Evolutionary conservation across 1,284 basidiomycete species (phyloP), one percentile per base, ranked within the genome.

Genomic region (Ganoderma multipileum): DNA sequence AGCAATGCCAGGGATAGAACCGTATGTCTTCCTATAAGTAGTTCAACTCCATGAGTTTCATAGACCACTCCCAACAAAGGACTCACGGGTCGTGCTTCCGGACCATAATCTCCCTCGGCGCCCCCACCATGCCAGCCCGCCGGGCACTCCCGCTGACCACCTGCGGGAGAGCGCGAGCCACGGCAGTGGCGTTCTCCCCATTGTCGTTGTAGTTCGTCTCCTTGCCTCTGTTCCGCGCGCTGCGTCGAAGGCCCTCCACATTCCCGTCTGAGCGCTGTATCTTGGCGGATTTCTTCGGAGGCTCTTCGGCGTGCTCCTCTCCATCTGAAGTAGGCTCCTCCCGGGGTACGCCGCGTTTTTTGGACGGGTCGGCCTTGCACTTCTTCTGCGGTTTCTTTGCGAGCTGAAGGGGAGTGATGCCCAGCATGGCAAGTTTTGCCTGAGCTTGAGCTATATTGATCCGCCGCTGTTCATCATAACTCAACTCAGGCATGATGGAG

Each of bases 1-100:
- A n/a, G 84, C 81, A 30, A 95, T 78, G 9, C 85, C 91, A n/a
- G 92, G 92, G 69, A 95, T 95, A 44, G 81, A 71, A 0, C 91
- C 91, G 78, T 86, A 92, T 12, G 78, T 83, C 76, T 82, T 81
- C 68, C 87, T 76, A 52, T 20, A 26, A 39, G 55, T 28, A 54
- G 26, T 47, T 55, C 58, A 23, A n/a, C 41, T 33, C 44, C 59
- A 23, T 50, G 33, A 18, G 47, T 6, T 33, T 33, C 33, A 39
- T 9, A 11, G 12, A 11, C 23, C 11, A 57, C 26, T 11, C 14
- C 5, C n/a, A n/a, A 61, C 38, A 63, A 12, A n/a, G 20, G 16
- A 79, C 89, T 76, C 72, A 94, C 92, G 93, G 92, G 72, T 92
- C 79, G 68, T 93, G 83, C 23, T 76, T 79, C 55, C 92, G 82